Conservation (phyloP, 345 rosid genomes). For the Nasturtium officinale region DNA sequence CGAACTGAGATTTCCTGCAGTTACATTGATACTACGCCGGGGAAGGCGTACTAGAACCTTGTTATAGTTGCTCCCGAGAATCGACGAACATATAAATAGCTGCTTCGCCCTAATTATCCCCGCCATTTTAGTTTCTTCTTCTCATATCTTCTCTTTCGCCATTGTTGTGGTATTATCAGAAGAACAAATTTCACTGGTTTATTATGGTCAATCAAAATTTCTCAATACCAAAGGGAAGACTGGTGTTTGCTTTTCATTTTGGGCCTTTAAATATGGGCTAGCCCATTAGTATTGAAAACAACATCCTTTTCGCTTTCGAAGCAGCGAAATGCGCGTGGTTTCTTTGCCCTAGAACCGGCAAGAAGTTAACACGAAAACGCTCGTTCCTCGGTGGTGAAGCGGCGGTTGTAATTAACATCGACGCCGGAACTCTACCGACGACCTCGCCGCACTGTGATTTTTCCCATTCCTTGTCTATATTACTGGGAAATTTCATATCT, state of each 20-base stretch:
- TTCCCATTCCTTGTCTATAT: background rate
- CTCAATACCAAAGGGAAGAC: background rate
- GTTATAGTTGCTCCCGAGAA: background rate
- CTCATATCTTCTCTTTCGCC: conserved; percentile 39
- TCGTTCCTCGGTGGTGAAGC: conserved; percentile 37
- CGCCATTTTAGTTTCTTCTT: conserved; percentile 37
- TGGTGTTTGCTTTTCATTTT: background rate
- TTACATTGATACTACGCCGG: conserved; percentile 36
- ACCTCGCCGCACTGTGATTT: background rate
- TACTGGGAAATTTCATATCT: background rate
- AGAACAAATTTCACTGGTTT: background rate
- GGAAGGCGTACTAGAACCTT: conserved; percentile 11
- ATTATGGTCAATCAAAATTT: background rate
- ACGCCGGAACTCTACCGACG: conserved; percentile 33
- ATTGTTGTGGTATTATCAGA: background rate
- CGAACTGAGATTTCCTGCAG: conserved; percentile 31
- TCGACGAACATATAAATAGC: conserved; percentile 33
- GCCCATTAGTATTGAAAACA: conserved; percentile 18
- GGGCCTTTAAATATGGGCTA: conserved; percentile 15
- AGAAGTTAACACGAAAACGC: conserved; percentile 47
- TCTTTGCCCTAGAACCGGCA: conserved; percentile 51
- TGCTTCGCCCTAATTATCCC: conserved; percentile 42
- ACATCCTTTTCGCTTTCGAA: conserved; percentile 43
- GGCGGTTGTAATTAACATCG: conserved; percentile 39
- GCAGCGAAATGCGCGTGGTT: conserved; percentile 51